Conservation (phyloP, 768 basidiomycete species). For the Russula virescens region DNA sequence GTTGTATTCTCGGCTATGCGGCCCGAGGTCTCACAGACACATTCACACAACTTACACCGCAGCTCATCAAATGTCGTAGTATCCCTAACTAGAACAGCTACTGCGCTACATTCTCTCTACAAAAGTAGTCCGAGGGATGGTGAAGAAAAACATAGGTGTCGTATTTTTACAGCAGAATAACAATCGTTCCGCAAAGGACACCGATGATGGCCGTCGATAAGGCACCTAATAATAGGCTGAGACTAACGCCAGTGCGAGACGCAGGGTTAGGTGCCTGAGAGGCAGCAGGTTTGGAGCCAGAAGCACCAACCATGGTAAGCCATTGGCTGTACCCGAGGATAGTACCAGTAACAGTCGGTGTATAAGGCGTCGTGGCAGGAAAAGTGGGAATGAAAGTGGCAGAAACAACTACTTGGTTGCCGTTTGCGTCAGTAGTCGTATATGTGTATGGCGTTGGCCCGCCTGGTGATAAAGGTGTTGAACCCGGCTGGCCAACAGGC, state of each 20-base stretch:
- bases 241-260: not conserved
- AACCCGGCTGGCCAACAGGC: constrained; percentile 51
- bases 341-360: constrained; percentile 28
- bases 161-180: not conserved
- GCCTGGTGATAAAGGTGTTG: constrained; percentile 26
- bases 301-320: constrained; percentile 26
- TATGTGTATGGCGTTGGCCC: constrained; percentile 30
- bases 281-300: not conserved
- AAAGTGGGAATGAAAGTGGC: constrained; percentile 34
- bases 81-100: not conserved
- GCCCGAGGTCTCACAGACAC: no score
- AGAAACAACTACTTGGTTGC: constrained; percentile 25
- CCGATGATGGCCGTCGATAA: not conserved
- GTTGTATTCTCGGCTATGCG: not conserved
- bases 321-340: constrained; percentile 32
- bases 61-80: no score
- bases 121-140: not conserved
- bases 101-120: not conserved
- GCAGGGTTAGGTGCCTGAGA: not conserved
- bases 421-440: constrained; percentile 34
- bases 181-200: not conserved
- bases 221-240: not conserved
- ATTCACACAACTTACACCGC: no score
- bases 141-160: not conserved
- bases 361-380: constrained; percentile 25